phyloP scores from a whole-genome alignment of 2,329 filamentous ascomycete species.

The Epichloe coenophiala region DNA sequence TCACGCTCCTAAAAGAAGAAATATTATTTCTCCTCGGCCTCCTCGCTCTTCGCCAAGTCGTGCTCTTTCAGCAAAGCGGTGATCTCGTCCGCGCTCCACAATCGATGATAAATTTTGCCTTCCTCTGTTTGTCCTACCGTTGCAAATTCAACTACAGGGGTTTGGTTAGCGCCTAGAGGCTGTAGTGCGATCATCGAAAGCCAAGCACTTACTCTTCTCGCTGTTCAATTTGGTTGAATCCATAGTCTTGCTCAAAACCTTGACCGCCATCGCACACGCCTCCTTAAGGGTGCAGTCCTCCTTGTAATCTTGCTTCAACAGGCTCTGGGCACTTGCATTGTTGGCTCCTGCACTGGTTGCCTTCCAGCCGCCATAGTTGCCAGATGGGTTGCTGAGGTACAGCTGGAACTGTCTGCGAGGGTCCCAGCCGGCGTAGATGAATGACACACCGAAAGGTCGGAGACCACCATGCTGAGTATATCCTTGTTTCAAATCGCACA shows the following conservation, averaged over 20 bases:
- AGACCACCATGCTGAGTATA: constrained; percentile 99
- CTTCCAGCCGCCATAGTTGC: constrained; percentile 99
- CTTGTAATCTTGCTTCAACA: constrained; percentile 99
- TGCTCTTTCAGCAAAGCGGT: constrained; percentile 89
- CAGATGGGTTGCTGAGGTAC: constrained; percentile 96
- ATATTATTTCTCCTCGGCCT: constrained; percentile 48
- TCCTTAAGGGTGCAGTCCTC: constrained; percentile 94
- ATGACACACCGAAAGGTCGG: constrained; percentile 93
- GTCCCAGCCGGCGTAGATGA: constrained; percentile 99
- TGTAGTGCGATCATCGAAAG: not conserved
- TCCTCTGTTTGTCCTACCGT: constrained; percentile 92
- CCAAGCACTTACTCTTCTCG: constrained; percentile 77
- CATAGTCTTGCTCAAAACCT: constrained; percentile 99
- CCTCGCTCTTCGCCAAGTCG: constrained; percentile 78
- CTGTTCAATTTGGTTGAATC: constrained; percentile 97
- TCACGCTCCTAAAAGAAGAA: not conserved
- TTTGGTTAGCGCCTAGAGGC: constrained; percentile 7
- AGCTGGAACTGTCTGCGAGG: constrained; percentile 94
- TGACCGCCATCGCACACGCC: constrained; percentile 92
- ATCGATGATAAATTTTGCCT: constrained; percentile 94
- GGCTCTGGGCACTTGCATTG: constrained; percentile 90
- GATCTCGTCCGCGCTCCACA: constrained; percentile 96
- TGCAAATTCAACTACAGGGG: constrained; percentile 74
- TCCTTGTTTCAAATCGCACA: constrained; percentile 97
- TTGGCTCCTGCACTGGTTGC: constrained; percentile 95